Evolutionary conservation across 2,329 filamentous ascomycete genomes (phyloP).

Genomic region (Paramyrothecium sp.): DNA sequence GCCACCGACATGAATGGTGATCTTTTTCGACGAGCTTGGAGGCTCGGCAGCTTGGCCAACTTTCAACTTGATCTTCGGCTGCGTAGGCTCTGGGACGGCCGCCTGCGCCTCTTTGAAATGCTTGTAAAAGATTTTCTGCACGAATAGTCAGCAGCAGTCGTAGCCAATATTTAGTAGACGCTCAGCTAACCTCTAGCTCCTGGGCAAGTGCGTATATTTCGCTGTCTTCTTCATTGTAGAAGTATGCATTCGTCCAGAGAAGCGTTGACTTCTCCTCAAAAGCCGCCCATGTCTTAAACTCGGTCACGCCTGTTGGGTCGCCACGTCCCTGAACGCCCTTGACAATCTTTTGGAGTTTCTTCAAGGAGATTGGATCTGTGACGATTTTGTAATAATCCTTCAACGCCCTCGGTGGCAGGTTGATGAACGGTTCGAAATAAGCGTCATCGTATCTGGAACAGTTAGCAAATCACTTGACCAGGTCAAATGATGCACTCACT

Average conservation of each 20-base stretch:
- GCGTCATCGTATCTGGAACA: constrained; percentile 62
- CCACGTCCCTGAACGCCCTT: constrained; percentile 70
- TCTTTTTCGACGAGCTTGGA: constrained; percentile 54
- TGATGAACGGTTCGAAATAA: constrained; percentile 71
- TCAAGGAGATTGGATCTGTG: constrained; percentile 75
- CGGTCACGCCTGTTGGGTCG: constrained; percentile 59
- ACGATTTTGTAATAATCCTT: constrained; percentile 89
- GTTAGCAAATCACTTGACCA: constrained; percentile 13
- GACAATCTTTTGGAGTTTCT: constrained; percentile 73
- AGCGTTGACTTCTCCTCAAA: constrained; percentile 78
- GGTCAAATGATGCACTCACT: constrained; percentile 41
- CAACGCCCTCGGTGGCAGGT: constrained; percentile 70
- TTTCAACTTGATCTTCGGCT: constrained; percentile 80
- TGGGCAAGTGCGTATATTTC: constrained; percentile 76
- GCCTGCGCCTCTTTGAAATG: constrained; percentile 71
- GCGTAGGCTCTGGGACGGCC: constrained; percentile 68
- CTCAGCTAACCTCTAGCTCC: constrained; percentile 68
- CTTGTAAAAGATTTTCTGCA: constrained; percentile 66
- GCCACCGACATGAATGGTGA: constrained; percentile 69
- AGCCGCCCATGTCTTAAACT: constrained; percentile 79
- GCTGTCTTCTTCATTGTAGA: constrained; percentile 90
- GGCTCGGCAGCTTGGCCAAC: constrained; percentile 50
- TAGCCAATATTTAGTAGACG: not conserved
- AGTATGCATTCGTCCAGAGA: constrained; percentile 84
- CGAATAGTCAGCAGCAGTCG: constrained; percentile 9